phyloP scores from a whole-genome alignment of 75 land plant genomes.

The Azolla pinnata region DNA sequence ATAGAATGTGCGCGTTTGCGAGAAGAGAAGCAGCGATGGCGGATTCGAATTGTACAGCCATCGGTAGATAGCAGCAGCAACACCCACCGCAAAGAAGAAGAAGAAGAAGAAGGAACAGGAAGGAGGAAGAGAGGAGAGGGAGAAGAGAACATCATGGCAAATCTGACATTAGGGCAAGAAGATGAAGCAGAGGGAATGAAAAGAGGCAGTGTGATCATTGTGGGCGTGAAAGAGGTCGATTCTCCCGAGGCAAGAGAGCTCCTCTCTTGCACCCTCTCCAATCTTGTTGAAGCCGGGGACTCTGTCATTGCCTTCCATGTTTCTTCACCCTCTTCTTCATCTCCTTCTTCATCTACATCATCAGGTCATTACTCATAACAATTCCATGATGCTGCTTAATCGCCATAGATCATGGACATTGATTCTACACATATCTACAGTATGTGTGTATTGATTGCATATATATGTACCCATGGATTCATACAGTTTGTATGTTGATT shows the following conservation, averaged over 20 bases:
- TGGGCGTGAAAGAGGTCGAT: neutral
- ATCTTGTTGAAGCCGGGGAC: conserved; percentile 47
- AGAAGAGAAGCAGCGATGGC: too few relatives aligned
- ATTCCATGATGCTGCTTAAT: neutral
- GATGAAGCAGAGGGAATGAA: too few relatives aligned
- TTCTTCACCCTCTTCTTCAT: neutral
- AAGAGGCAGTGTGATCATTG: neutral
- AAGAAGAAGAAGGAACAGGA: too few relatives aligned
- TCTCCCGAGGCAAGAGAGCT: conserved; percentile 19
- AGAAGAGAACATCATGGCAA: too few relatives aligned
- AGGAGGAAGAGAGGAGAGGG: too few relatives aligned
- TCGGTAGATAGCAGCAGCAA: too few relatives aligned
- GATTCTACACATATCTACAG: neutral
- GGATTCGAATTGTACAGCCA: too few relatives aligned
- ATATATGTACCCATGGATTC: too few relatives aligned
- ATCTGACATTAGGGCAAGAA: too few relatives aligned
- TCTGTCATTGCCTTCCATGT: conserved; percentile 48
- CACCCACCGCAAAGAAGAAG: too few relatives aligned
- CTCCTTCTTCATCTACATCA: neutral
- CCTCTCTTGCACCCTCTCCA: conserved; percentile 43
- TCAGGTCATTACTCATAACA: neutral
- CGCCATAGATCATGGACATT: neutral
- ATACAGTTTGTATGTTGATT: too few relatives aligned
- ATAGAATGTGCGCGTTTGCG: too few relatives aligned
- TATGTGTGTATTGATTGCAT: conserved; percentile 4